phyloP scores from a whole-genome alignment of 306 rosid species.

The Delonix regia region DNA sequence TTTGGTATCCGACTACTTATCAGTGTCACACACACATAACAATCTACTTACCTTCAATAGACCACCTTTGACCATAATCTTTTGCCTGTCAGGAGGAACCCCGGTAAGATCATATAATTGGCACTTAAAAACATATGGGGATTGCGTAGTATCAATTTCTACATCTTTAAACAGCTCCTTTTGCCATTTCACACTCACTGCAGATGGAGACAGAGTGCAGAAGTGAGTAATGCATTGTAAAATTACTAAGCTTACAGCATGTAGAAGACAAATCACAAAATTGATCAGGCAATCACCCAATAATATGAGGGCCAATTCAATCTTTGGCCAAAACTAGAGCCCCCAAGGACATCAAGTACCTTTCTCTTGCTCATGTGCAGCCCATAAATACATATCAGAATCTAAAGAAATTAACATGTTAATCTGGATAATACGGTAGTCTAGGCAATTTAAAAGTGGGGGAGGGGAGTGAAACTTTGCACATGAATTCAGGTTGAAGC shows the following conservation, averaged over 20 bases:
- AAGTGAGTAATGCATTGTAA: background rate
- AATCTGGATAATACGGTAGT: background rate
- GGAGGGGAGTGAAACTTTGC: background rate
- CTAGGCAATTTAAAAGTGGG: background rate
- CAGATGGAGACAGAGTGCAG: constrained; percentile 25
- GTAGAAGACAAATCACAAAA: background rate
- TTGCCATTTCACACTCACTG: constrained; percentile 95
- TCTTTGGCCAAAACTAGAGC: constrained; percentile 16
- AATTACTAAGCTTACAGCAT: background rate
- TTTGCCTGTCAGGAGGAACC: constrained; percentile 97
- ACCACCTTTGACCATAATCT: constrained; percentile 99
- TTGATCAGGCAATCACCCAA: background rate
- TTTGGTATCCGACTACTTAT: background rate
- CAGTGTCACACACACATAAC: constrained; percentile 7
- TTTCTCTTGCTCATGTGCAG: background rate
- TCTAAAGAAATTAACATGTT: background rate
- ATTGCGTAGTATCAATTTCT: constrained; percentile 86
- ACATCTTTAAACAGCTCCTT: constrained; percentile 78
- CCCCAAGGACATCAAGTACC: constrained; percentile 16
- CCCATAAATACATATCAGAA: background rate
- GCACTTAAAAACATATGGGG: constrained; percentile 91
- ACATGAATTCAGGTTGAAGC: background rate
- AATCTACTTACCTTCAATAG: constrained; percentile 71
- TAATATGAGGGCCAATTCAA: constrained; percentile 15
- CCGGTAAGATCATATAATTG: constrained; percentile 93